These are phyloP conservation scores for Cryphonectria nitschkei DNA, from an alignment of 2,329 filamentous ascomycete genomes.

Conservation along the genomic window DNA sequence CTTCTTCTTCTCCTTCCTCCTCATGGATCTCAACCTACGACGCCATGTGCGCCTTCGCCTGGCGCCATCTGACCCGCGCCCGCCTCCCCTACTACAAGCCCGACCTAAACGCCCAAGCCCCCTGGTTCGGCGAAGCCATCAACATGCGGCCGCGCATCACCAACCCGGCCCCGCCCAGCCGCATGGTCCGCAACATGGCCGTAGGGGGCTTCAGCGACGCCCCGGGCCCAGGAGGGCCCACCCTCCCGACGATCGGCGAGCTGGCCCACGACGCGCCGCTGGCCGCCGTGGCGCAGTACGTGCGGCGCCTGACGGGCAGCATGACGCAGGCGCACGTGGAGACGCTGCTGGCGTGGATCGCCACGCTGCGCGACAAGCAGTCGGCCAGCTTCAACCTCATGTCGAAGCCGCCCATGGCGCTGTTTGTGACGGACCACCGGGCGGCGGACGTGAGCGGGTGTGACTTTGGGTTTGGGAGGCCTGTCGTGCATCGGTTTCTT, in stretches of 20 bases:
- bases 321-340: slow-evolving; percentile 38
- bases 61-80: slow-evolving; percentile 39
- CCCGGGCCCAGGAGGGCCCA: background rate
- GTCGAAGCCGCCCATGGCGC: slow-evolving; percentile 14
- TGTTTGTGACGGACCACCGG: slow-evolving; percentile 36
- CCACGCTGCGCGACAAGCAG: slow-evolving; percentile 41
- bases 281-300: slow-evolving; percentile 31
- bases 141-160: slow-evolving; percentile 43
- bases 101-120: slow-evolving; percentile 37
- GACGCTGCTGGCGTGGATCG: slow-evolving; percentile 35
- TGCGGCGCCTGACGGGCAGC: slow-evolving; percentile 41
- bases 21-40: slow-evolving; percentile 51
- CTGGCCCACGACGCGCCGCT: slow-evolving; percentile 41
- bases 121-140: slow-evolving; percentile 38
- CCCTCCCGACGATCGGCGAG: slow-evolving; percentile 28
- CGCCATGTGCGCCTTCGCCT: slow-evolving; percentile 45
- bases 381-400: slow-evolving; percentile 33
- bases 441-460: slow-evolving; percentile 34
- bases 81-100: slow-evolving; percentile 6
- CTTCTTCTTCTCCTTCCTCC: background rate
- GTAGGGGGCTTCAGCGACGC: background rate
- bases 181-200: slow-evolving; percentile 41
- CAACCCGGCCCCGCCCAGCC: slow-evolving; percentile 37
- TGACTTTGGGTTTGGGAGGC: slow-evolving; percentile 42
- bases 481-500: slow-evolving; percentile 38